A percentile compares a stretch with the other conserved stretches of the same genome.
These are phyloP conservation scores for Tylopilus cervinicoccineus DNA, from an alignment of 768 basidiomycete species.

Conservation along the genomic window DNA sequence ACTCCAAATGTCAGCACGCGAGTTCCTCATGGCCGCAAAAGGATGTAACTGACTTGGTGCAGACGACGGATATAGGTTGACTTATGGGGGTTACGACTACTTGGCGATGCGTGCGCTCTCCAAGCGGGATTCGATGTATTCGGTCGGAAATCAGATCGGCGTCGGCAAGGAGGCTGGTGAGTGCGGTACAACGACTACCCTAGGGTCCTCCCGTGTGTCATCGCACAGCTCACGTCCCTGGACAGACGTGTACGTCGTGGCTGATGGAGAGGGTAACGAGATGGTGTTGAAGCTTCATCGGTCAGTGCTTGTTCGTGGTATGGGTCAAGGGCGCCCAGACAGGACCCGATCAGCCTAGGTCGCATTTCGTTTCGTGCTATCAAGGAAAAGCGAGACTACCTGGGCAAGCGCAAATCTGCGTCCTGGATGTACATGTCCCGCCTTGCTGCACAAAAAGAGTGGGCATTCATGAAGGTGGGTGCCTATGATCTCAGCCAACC, in stretches of 20 bases:
- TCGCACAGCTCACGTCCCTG: constrained; percentile 4
- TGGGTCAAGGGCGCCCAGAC: constrained; percentile 1
- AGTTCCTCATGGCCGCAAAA: neutral
- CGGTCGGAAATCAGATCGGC: constrained; percentile 96
- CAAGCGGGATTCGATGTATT: constrained; percentile 81
- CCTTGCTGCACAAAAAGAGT: constrained; percentile 94
- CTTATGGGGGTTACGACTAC: constrained; percentile 98
- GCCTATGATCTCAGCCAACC: neutral
- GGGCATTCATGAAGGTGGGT: constrained; percentile 94
- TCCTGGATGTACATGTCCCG: constrained; percentile 99
- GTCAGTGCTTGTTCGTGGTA: constrained; percentile 35
- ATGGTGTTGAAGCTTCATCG: constrained; percentile 93
- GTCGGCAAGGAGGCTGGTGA: constrained; percentile 96
- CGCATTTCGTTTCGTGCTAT: constrained; percentile 97
- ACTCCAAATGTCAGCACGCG: constrained; percentile 71
- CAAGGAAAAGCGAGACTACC: constrained; percentile 94
- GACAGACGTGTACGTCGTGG: constrained; percentile 82
- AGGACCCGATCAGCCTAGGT: constrained; percentile 62
- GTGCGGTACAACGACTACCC: constrained; percentile 14
- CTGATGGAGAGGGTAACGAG: constrained; percentile 76
- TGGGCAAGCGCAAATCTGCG: constrained; percentile 92
- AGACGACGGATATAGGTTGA: constrained; percentile 97
- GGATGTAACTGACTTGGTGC: constrained; percentile 7
- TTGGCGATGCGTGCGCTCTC: constrained; percentile 91
- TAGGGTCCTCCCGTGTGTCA: neutral